These are phyloP conservation scores for Teratosphaeria viscida DNA, from an alignment of 2,329 filamentous ascomycete genomes.

Conservation along the genomic window DNA sequence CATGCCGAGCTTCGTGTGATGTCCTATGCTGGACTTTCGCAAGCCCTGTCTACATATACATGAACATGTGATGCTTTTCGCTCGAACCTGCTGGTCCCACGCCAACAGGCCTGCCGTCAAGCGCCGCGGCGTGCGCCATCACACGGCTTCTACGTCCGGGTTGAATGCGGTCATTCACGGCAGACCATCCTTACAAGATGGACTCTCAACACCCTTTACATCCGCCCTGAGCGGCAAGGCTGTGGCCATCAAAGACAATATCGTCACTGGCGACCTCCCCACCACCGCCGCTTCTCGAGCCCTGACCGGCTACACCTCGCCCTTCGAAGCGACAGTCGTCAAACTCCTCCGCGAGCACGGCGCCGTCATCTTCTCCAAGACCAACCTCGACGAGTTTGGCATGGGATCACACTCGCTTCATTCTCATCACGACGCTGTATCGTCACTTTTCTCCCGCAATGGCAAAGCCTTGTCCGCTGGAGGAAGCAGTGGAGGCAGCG, in stretches of 20 bases:
- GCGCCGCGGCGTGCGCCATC: not conserved
- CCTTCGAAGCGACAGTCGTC: conserved; percentile 75
- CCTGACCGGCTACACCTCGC: conserved; percentile 56
- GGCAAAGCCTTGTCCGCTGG: conserved; percentile 53
- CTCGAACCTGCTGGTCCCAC: not conserved
- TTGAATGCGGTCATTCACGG: not conserved
- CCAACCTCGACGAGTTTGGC: conserved; percentile 91
- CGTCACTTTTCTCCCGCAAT: conserved; percentile 34
- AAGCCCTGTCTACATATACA: not conserved
- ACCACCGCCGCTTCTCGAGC: conserved; percentile 79
- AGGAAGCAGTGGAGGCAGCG: conserved; percentile 89
- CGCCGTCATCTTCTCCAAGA: conserved; percentile 61
- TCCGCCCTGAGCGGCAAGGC: conserved; percentile 21
- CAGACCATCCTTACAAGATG: not conserved
- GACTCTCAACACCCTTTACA: not conserved
- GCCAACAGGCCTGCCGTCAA: not conserved
- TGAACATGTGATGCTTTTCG: not conserved
- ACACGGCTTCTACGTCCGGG: not conserved
- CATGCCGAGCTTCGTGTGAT: not conserved
- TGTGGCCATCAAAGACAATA: conserved; percentile 43
- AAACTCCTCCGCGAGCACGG: conserved; percentile 53
- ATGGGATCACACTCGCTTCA: conserved; percentile 77
- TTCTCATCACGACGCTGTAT: conserved; percentile 58
- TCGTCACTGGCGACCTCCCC: conserved; percentile 32
- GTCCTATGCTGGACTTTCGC: not conserved